Conservation (phyloP, 176 grass and related monocot species). For the Areca catechu region DNA sequence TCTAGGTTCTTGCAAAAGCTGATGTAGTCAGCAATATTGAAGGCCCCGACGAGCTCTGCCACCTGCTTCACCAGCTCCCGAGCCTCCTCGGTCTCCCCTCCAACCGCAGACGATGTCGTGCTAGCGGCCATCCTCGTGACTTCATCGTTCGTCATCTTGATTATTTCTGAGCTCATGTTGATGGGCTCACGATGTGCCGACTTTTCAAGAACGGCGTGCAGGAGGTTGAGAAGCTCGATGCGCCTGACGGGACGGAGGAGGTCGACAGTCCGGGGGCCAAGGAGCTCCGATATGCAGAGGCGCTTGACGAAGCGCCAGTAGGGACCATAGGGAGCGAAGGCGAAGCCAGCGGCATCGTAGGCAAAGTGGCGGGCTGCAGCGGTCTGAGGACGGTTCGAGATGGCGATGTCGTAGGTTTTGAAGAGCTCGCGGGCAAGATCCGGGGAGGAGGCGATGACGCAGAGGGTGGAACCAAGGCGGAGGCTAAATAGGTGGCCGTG, state of each 20-base stretch:
- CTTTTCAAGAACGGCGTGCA: slow-evolving; percentile 11
- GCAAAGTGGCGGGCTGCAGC: slow-evolving; percentile 33
- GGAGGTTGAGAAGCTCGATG: slow-evolving; percentile 28
- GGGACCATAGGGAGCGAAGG: slow-evolving; percentile 49
- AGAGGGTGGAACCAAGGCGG: slow-evolving; percentile 44
- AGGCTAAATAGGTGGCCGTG: slow-evolving; percentile 40
- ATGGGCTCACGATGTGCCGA: neutral
- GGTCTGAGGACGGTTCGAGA: slow-evolving; percentile 37
- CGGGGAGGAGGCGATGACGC: slow-evolving; percentile 27
- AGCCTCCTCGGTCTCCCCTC: slow-evolving; percentile 24
- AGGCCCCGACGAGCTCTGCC: slow-evolving; percentile 48
- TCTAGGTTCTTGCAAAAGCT: slow-evolving; percentile 29
- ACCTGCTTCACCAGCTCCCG: slow-evolving; percentile 45
- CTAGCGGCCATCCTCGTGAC: slow-evolving; percentile 42
- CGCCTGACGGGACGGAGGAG: slow-evolving; percentile 36
- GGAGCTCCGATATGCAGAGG: slow-evolving; percentile 60
- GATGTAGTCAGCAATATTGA: slow-evolving; percentile 53
- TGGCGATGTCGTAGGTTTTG: slow-evolving; percentile 27
- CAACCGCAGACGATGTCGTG: slow-evolving; percentile 1
- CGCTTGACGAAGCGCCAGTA: slow-evolving; percentile 66
- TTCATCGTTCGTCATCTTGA: slow-evolving; percentile 41
- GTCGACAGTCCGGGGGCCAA: slow-evolving; percentile 41
- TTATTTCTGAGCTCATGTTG: slow-evolving; percentile 31
- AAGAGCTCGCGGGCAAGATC: slow-evolving; percentile 29
- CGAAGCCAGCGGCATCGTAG: slow-evolving; percentile 40